A percentile compares a stretch with the other conserved stretches of the same genome.
Evolutionary conservation across 164 flowering plant species (phyloP).

Genomic region (Vitis labrusca): DNA sequence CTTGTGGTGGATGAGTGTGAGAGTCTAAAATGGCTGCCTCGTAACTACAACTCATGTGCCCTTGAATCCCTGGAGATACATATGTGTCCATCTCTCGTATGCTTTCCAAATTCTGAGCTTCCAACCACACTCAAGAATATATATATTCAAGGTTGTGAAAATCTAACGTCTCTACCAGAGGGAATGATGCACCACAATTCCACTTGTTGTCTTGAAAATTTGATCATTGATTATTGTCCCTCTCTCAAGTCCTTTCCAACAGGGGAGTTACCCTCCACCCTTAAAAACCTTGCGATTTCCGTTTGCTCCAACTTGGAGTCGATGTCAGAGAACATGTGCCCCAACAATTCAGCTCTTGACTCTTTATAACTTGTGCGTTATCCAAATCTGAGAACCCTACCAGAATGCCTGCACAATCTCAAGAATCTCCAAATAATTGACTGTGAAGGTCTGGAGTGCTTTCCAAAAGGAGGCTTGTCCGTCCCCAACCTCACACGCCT

Average conservation of each 20-base stretch:
- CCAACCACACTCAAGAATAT: not conserved
- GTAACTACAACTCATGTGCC: not conserved
- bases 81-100: not conserved
- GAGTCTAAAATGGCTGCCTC: no score
- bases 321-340: not conserved
- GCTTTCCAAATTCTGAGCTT: not conserved
- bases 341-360: not conserved
- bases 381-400: no score
- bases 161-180: constrained; percentile 4
- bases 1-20: no score
- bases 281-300: not conserved
- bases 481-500: no score
- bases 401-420: no score
- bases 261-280: not conserved
- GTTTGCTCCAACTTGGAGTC: constrained; percentile 1
- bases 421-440: no score
- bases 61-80: not conserved
- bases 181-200: not conserved
- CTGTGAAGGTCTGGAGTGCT: no score
- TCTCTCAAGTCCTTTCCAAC: not conserved
- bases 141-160: not conserved
- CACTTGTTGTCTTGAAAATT: not conserved
- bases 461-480: no score
- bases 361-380: not conserved
- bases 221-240: not conserved